Percentiles rank a stretch among this genome's conserved stretches.
These are phyloP conservation scores for Taphrina flavorubra DNA, from an alignment of 1,139 yeast genomes.

Conservation along the genomic window DNA sequence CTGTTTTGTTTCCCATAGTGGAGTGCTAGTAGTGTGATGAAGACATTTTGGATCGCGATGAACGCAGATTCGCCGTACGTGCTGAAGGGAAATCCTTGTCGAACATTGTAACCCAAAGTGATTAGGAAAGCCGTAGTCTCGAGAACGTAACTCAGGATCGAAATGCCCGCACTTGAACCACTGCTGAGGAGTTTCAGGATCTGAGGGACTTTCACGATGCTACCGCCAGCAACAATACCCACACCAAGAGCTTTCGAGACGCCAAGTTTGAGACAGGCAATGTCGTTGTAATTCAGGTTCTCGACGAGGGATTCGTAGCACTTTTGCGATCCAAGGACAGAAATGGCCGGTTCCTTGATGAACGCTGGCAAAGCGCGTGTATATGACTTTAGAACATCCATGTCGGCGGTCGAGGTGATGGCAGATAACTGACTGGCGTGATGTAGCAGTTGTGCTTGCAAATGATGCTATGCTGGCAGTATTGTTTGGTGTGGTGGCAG, in stretches of 20 bases:
- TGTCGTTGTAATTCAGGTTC: slow-evolving; percentile 27
- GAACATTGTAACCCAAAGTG: slow-evolving; percentile 55
- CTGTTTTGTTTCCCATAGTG: slow-evolving; percentile 45
- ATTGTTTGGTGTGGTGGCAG: no score
- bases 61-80: slow-evolving; percentile 57
- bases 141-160: slow-evolving; percentile 52
- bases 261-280: slow-evolving; percentile 35
- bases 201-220: slow-evolving; percentile 55
- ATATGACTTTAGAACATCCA: slow-evolving; percentile 14
- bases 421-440: no score
- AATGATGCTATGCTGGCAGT: no score
- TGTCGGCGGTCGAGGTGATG: background rate
- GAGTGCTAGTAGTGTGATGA: slow-evolving; percentile 52
- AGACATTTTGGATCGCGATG: slow-evolving; percentile 54
- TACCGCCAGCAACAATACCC: slow-evolving; percentile 53
- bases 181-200: slow-evolving; percentile 51
- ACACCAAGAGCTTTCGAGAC: slow-evolving; percentile 49
- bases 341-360: slow-evolving; percentile 31
- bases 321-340: slow-evolving; percentile 27
- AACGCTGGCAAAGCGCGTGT: slow-evolving; percentile 22
- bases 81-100: slow-evolving; percentile 54
- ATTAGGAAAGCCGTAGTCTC: slow-evolving; percentile 55
- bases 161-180: slow-evolving; percentile 53
- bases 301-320: slow-evolving; percentile 36
- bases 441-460: no score